Percentiles rank a stretch among this genome's conserved stretches.
phyloP scores from a whole-genome alignment of 2,329 filamentous ascomycete genomes.

The Xylariaceae sp. region DNA sequence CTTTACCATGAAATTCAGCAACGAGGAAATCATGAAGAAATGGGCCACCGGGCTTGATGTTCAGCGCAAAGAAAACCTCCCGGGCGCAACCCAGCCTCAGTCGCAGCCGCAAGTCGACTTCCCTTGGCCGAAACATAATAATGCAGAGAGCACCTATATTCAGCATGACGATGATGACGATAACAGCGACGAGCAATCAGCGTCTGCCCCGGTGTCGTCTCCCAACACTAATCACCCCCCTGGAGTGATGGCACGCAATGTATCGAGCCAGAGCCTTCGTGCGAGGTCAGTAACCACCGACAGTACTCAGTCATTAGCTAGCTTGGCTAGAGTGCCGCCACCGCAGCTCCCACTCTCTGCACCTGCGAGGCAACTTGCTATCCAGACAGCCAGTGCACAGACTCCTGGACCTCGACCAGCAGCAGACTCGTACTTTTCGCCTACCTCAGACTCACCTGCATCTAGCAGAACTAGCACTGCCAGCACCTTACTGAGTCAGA shows the following conservation, averaged over 20 bases:
- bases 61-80: conserved; percentile 61
- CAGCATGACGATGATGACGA: conserved; percentile 59
- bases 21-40: conserved; percentile 88
- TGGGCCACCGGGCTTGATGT: conserved; percentile 77
- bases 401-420: conserved; percentile 56
- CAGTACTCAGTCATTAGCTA: conserved; percentile 54
- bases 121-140: conserved; percentile 66
- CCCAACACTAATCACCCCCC: conserved; percentile 33
- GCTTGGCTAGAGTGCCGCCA: conserved; percentile 51
- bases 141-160: conserved; percentile 77
- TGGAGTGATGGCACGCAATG: conserved; percentile 55
- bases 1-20: conserved; percentile 88
- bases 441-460: conserved; percentile 70
- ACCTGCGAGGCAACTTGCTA: conserved; percentile 54
- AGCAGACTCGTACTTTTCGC: conserved; percentile 92
- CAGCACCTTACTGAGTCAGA: conserved; percentile 61
- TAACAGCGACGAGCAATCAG: conserved; percentile 40
- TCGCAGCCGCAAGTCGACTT: conserved; percentile 50
- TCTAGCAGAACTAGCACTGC: conserved; percentile 70
- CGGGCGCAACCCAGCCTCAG: conserved; percentile 35
- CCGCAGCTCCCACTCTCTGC: conserved; percentile 66
- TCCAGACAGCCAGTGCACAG: conserved; percentile 55
- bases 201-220: conserved; percentile 28
- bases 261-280: conserved; percentile 69
- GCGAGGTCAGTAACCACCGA: conserved; percentile 72